These are phyloP conservation scores for Galium porrigens DNA, from an alignment of 305 asterid species.

Conservation along the genomic window DNA sequence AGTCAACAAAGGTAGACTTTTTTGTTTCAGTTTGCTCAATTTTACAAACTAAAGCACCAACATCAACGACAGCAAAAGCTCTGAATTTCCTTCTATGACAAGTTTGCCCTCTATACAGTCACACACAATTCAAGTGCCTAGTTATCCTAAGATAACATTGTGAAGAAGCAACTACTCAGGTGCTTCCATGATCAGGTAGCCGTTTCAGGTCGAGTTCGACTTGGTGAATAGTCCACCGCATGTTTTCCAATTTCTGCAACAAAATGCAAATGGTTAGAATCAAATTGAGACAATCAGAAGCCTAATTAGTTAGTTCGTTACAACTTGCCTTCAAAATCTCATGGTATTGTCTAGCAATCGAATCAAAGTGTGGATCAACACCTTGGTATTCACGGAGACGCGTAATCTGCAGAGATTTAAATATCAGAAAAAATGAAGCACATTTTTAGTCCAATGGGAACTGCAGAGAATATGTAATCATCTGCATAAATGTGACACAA, in stretches of 20 bases:
- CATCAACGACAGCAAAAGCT: background rate
- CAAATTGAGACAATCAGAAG: background rate
- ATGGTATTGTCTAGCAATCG: constrained; percentile 80
- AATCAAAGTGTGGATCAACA: constrained; percentile 86
- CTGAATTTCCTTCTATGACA: background rate
- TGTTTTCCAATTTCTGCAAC: constrained; percentile 76
- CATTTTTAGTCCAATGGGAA: background rate
- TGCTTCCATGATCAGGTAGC: constrained; percentile 41
- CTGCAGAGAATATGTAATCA: background rate
- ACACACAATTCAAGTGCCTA: background rate
- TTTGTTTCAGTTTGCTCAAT: background rate
- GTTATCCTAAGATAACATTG: background rate
- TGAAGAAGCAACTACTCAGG: constrained; percentile 18
- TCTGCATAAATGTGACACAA: background rate
- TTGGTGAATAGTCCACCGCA: constrained; percentile 95
- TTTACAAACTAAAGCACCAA: too few relatives aligned
- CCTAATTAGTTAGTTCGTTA: constrained; percentile 1
- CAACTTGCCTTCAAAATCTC: constrained; percentile 58
- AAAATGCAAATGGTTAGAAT: background rate
- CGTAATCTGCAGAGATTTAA: constrained; percentile 37
- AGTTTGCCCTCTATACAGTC: background rate
- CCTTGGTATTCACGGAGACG: constrained; percentile 93
- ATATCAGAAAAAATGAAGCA: constrained; percentile 1
- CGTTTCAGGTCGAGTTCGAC: constrained; percentile 94
- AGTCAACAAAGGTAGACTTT: background rate